These are phyloP conservation scores for Eucalyptus cloeziana DNA, from an alignment of 345 rosid genomes.

Conservation along the genomic window DNA sequence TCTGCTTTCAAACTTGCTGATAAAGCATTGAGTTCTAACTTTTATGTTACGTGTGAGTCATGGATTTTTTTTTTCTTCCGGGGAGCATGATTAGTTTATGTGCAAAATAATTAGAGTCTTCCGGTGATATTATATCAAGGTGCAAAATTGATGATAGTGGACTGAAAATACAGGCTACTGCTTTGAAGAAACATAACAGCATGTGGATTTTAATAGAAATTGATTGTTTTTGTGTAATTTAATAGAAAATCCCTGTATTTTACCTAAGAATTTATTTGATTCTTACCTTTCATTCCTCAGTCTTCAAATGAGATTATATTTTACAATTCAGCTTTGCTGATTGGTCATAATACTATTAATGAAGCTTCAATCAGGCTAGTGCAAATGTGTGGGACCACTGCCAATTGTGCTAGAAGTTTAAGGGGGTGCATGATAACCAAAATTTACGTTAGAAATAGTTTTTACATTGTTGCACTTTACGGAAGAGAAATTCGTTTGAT, in stretches of 20 bases:
- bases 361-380: neutral
- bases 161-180: neutral
- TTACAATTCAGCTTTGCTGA: neutral
- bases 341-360: neutral
- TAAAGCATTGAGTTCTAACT: neutral
- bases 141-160: neutral
- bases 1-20: neutral
- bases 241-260: neutral
- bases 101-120: neutral
- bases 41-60: neutral
- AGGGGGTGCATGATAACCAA: too few relatives aligned
- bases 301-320: neutral
- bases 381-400: neutral
- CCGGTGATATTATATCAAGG: neutral
- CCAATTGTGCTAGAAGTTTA: neutral
- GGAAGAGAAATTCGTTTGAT: too few relatives aligned
- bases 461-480: too few relatives aligned
- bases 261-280: neutral
- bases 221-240: neutral
- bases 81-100: neutral
- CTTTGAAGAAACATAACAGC: neutral
- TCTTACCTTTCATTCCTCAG: neutral
- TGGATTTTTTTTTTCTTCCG: too few relatives aligned
- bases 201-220: neutral
- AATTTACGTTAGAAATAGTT: too few relatives aligned